Percentiles rank a stretch among this genome's conserved stretches.
Evolutionary conservation across 768 basidiomycete genomes (phyloP).

Genomic region (Mycena albidolilacea): DNA sequence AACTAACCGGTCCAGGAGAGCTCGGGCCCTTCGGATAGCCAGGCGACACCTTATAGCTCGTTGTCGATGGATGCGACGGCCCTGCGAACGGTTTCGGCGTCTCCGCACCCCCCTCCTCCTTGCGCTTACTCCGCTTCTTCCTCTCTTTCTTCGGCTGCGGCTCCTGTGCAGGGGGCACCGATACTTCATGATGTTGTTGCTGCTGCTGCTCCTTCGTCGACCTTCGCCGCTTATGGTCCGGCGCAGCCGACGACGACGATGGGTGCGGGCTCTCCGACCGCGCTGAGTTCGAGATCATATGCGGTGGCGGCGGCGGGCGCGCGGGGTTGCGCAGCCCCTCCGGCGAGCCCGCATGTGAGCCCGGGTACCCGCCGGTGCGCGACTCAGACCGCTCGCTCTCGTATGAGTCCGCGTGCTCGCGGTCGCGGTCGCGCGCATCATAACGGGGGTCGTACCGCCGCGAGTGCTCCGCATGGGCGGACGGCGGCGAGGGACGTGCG

Average conservation of each 20-base stretch:
- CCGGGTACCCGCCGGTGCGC: slow-evolving; percentile 52
- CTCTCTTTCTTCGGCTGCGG: slow-evolving; percentile 70
- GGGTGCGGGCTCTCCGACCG: slow-evolving; percentile 60
- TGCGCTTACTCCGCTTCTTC: slow-evolving; percentile 59
- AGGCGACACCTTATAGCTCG: slow-evolving; percentile 48
- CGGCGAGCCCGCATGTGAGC: slow-evolving; percentile 52
- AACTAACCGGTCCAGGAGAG: slow-evolving; percentile 77
- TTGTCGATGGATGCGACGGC: slow-evolving; percentile 43
- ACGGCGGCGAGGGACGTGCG: slow-evolving; percentile 53
- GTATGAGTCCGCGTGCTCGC: slow-evolving; percentile 47
- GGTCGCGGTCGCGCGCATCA: slow-evolving; percentile 59
- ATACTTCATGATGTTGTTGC: slow-evolving; percentile 53
- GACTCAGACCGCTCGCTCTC: slow-evolving; percentile 54
- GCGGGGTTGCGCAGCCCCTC: slow-evolving; percentile 45
- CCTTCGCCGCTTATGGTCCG: slow-evolving; percentile 51
- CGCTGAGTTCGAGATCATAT: slow-evolving; percentile 25
- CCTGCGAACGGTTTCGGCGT: slow-evolving; percentile 58
- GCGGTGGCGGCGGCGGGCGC: slow-evolving; percentile 44
- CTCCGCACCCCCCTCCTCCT: slow-evolving; percentile 64
- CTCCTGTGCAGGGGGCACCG: slow-evolving; percentile 47
- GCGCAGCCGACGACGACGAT: not conserved
- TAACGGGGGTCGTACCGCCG: slow-evolving; percentile 78
- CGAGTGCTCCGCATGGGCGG: slow-evolving; percentile 58
- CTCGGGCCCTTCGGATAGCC: slow-evolving; percentile 58
- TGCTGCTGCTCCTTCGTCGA: slow-evolving; percentile 56